A percentile compares a stretch with the other conserved stretches of the same genome.
Evolutionary conservation across 1,284 basidiomycete species (phyloP).

Genomic region (Sparassis latifolia): DNA sequence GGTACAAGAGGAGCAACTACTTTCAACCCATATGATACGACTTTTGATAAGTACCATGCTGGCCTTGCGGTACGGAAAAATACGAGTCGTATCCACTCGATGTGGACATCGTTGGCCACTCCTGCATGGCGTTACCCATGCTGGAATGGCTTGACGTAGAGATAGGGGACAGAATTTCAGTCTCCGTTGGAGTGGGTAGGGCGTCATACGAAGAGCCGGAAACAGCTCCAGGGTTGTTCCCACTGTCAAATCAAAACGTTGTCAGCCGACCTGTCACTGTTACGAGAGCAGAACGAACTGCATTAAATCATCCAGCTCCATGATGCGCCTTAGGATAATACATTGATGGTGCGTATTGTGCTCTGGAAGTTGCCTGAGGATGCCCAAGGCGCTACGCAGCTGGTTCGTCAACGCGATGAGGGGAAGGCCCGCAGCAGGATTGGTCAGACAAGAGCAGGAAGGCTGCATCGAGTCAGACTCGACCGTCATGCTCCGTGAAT

Average conservation of each 20-base stretch:
- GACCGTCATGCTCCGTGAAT: slow-evolving; percentile 20
- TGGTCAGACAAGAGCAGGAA: slow-evolving; percentile 58
- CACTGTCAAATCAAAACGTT: slow-evolving; percentile 23
- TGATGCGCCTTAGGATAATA: slow-evolving; percentile 49
- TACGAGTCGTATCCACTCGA: slow-evolving; percentile 60
- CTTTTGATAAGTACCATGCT: slow-evolving; percentile 24
- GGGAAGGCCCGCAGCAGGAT: slow-evolving; percentile 49
- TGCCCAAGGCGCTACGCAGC: slow-evolving; percentile 48
- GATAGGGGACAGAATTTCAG: slow-evolving; percentile 62
- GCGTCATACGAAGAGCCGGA: slow-evolving; percentile 33
- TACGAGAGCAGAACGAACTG: slow-evolving; percentile 42
- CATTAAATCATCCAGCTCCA: slow-evolving; percentile 56
- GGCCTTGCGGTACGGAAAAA: slow-evolving; percentile 45
- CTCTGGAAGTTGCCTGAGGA: slow-evolving; percentile 55
- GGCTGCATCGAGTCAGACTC: slow-evolving; percentile 32
- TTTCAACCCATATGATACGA: slow-evolving; percentile 24
- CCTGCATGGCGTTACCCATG: slow-evolving; percentile 17
- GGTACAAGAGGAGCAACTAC: too few species aligned
- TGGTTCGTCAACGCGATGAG: slow-evolving; percentile 59
- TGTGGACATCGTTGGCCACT: slow-evolving; percentile 45
- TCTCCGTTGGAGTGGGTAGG: slow-evolving; percentile 50
- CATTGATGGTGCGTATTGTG: slow-evolving; percentile 51
- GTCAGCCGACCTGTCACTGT: not conserved
- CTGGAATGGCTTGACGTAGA: slow-evolving; percentile 54
- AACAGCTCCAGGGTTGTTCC: slow-evolving; percentile 37